These are phyloP conservation scores for Polyporus tsugae DNA, from an alignment of 1,284 basidiomycete species.

Conservation along the genomic window DNA sequence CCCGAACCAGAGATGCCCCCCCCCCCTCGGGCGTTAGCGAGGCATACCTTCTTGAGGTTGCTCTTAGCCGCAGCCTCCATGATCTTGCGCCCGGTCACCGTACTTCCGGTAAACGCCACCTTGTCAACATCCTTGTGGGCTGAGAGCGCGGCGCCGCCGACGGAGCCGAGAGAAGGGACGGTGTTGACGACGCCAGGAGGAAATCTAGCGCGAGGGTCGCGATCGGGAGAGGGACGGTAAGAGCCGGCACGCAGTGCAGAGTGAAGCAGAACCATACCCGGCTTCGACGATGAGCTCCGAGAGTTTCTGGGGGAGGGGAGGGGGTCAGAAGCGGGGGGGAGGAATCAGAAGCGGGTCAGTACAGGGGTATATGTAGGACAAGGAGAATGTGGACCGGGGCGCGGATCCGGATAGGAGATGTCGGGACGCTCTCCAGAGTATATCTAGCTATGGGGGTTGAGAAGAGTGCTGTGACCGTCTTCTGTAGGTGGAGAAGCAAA, in stretches of 20 bases:
- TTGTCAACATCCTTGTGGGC: conserved; percentile 86
- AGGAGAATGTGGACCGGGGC: background rate
- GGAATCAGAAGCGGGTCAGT: background rate
- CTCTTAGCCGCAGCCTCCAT: conserved; percentile 93
- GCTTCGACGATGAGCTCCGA: conserved; percentile 70
- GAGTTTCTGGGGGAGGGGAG: conserved; percentile 75
- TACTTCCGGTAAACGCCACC: conserved; percentile 85
- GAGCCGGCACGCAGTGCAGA: conserved; percentile 17
- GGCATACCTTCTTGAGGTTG: conserved; percentile 84
- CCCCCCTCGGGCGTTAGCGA: background rate
- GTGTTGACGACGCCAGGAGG: conserved; percentile 95
- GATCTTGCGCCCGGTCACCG: conserved; percentile 90
- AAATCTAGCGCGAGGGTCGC: conserved; percentile 61
- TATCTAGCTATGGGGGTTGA: background rate
- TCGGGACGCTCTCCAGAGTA: conserved; percentile 1
- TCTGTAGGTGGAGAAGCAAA: background rate
- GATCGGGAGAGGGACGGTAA: conserved; percentile 15
- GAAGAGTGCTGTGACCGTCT: background rate
- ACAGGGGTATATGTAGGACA: conserved; percentile 2
- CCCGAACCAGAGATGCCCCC: background rate
- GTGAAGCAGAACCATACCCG: conserved; percentile 28
- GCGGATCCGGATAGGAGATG: background rate
- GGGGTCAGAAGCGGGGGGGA: too few species aligned
- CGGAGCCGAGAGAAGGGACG: conserved; percentile 80
- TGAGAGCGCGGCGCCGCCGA: conserved; percentile 87